Evolutionary conservation across 2,329 filamentous ascomycete genomes (phyloP), one percentile per base, ranked within the genome.

Genomic region (Xylaria sp.): DNA sequence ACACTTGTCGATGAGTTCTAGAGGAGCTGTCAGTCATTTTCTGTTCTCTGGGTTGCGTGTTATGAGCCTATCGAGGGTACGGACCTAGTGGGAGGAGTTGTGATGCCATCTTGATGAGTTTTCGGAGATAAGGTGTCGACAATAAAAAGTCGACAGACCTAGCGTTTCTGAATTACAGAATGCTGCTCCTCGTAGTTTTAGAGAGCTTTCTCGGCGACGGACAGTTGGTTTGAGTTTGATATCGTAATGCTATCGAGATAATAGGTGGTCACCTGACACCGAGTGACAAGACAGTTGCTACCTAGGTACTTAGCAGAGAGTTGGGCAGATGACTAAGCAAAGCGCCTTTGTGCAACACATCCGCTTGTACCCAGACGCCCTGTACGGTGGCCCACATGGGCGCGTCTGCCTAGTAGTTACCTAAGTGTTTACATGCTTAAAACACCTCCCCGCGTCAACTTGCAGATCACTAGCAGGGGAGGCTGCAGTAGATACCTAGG

Each of bases 1-100:
- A 80, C 96, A 99, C 83, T 98, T 98, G 86, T 99, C 96, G 82
- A 99, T 98, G 79, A 99, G 90, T 83, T 99, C 96, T 97, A 78
- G n/a, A 72, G 58, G 20, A 36, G 10, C n/a, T 43, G 61, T 73
- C 12, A 73, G 69, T 62, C 20, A 43, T 54, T 13, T 4, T 31
- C 25, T 62, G 15, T 43, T 46, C 25, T 33, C 18, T 41, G 8
- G 36, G 41, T 46, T 48, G 52, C 13, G 3, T 36, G 25, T 5
- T 48, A 46, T 56, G 31, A 54, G 6, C 18, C 13, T 8, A 20
- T 25, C 63, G 36, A 73, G 71, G 13, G 74, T 66, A 67, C 82
- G 75, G 81, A 92, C 91, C 91, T 75, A 93, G 83, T 64, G 91
- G 91, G 64, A 94, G 86, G 65, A 94, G 86, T 82, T 93, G 91